phyloP scores from a whole-genome alignment of 1,139 yeast genomes.

The Pichia inconspicua region DNA sequence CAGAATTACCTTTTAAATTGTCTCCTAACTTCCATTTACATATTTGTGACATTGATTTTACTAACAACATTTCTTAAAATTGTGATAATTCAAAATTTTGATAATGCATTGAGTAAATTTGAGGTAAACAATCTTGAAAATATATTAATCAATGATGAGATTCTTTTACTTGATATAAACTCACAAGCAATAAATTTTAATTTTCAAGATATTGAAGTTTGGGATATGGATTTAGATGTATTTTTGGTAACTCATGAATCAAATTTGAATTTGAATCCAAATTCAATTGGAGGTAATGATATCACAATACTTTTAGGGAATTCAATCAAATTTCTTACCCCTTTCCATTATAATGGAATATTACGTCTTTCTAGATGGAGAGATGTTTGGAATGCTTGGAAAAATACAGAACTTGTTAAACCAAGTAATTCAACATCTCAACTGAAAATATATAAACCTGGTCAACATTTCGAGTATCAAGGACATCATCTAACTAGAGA shows the following conservation, averaged over 20 bases:
- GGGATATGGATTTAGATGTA: slow-evolving; percentile 68
- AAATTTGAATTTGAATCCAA: not conserved
- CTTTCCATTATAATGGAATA: slow-evolving; percentile 59
- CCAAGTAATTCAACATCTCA: slow-evolving; percentile 50
- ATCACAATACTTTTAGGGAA: slow-evolving; percentile 70
- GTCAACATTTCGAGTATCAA: slow-evolving; percentile 43
- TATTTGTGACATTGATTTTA: slow-evolving; percentile 12
- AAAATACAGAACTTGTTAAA: slow-evolving; percentile 36
- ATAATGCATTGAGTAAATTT: slow-evolving; percentile 45
- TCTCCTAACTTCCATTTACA: slow-evolving; percentile 15
- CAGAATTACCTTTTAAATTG: slow-evolving; percentile 20
- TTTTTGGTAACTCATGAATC: slow-evolving; percentile 40
- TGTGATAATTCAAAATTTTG: slow-evolving; percentile 21
- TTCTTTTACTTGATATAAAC: slow-evolving; percentile 67
- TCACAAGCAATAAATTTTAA: slow-evolving; percentile 80
- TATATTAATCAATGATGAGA: slow-evolving; percentile 73
- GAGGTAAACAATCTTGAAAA: slow-evolving; percentile 55
- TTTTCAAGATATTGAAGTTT: slow-evolving; percentile 58
- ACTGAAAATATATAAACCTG: slow-evolving; percentile 66
- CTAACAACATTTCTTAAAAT: slow-evolving; percentile 16
- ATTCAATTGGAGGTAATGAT: slow-evolving; percentile 10
- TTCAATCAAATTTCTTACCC: slow-evolving; percentile 56
- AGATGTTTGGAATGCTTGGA: slow-evolving; percentile 35
- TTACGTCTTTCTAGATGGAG: slow-evolving; percentile 18
- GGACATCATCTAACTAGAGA: slow-evolving; percentile 27